Conservation (phyloP, 2,329 filamentous ascomycete genomes). For the Monosporascus sp. region DNA sequence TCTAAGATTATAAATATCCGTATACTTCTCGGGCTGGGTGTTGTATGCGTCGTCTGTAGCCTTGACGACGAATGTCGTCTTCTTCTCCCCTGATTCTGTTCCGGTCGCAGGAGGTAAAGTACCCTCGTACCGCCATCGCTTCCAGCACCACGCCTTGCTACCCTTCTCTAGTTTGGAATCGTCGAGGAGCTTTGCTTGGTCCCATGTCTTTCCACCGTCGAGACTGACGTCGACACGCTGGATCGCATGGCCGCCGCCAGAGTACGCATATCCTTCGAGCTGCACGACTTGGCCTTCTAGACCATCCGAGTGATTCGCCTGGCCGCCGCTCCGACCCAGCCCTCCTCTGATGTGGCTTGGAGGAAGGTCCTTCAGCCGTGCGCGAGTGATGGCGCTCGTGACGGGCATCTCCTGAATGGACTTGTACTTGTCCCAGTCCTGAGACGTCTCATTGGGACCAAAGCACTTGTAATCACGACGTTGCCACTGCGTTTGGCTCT, state of each 20-base stretch:
- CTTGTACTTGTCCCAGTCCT: constrained; percentile 57
- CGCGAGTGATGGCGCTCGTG: constrained; percentile 57
- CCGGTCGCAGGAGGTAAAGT: constrained; percentile 30
- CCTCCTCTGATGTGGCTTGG: neutral
- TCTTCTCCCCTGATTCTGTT: constrained; percentile 26
- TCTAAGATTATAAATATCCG: constrained; percentile 56
- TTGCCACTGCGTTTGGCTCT: constrained; percentile 62
- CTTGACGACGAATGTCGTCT: constrained; percentile 55
- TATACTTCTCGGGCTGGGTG: constrained; percentile 57
- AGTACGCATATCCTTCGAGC: constrained; percentile 61
- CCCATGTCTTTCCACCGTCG: constrained; percentile 59
- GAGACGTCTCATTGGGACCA: constrained; percentile 54
- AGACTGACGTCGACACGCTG: constrained; percentile 62
- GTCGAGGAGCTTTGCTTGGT: constrained; percentile 54
- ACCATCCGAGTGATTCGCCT: constrained; percentile 1
- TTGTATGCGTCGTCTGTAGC: constrained; percentile 63
- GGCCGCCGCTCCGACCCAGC: neutral
- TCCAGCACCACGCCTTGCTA: constrained; percentile 57
- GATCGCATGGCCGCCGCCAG: constrained; percentile 60
- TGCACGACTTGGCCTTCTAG: constrained; percentile 14
- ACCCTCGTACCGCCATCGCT: constrained; percentile 54
- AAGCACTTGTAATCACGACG: constrained; percentile 65
- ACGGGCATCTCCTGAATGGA: constrained; percentile 65
- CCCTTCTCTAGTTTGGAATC: constrained; percentile 33
- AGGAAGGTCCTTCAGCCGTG: constrained; percentile 17